These are phyloP conservation scores for Haberlea rhodopensis DNA, from an alignment of 257 asterid species.

Conservation along the genomic window DNA sequence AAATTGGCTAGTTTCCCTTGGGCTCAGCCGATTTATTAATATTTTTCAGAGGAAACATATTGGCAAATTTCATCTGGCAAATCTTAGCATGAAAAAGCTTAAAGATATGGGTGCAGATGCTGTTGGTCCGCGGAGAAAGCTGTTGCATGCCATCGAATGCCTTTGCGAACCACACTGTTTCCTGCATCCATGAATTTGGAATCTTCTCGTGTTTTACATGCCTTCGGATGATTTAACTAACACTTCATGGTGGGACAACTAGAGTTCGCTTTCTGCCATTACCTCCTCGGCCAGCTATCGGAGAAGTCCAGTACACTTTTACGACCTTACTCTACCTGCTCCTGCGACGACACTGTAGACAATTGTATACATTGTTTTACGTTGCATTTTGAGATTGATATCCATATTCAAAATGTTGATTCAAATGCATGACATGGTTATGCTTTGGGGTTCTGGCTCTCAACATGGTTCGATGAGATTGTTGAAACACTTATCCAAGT, in stretches of 20 bases:
- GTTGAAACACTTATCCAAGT: no score
- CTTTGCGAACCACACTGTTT: conserved; percentile 86
- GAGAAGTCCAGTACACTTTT: not conserved
- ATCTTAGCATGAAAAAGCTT: conserved; percentile 75
- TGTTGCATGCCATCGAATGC: conserved; percentile 90
- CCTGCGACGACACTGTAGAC: no score
- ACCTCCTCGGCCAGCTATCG: not conserved
- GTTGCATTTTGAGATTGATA: no score
- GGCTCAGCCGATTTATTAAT: conserved; percentile 61
- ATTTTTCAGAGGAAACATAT: conserved; percentile 53
- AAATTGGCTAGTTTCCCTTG: conserved; percentile 76
- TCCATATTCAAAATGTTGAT: no score
- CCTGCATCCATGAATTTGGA: conserved; percentile 33
- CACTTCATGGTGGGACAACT: not conserved
- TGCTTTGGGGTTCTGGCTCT: no score
- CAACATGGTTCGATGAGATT: no score
- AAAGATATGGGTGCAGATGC: conserved; percentile 84
- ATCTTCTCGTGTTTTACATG: not conserved
- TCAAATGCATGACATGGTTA: no score
- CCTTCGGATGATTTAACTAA: not conserved
- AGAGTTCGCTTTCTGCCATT: not conserved
- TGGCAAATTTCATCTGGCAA: conserved; percentile 68
- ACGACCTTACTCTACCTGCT: not conserved
- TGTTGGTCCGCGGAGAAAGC: conserved; percentile 90
- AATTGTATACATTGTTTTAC: no score